Conservation (phyloP, 2,329 filamentous ascomycete genomes). For the Cordyceps farinosa region DNA sequence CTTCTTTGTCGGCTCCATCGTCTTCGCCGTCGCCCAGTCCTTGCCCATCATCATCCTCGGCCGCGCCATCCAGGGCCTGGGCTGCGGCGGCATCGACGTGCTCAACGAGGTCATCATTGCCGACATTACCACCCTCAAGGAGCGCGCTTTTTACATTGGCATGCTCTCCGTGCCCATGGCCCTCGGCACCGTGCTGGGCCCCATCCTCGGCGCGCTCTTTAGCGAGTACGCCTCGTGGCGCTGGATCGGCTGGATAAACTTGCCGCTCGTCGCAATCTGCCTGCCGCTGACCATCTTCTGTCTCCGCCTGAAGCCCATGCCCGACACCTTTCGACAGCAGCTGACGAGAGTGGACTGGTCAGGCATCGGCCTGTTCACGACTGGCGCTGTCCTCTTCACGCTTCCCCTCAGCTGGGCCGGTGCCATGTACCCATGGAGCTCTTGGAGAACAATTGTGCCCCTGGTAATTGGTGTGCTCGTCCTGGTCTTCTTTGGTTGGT, state of each 20-base stretch:
- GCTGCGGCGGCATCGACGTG: slow-evolving; percentile 32
- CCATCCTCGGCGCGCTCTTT: slow-evolving; percentile 28
- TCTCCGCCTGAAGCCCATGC: slow-evolving; percentile 20
- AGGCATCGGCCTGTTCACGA: slow-evolving; percentile 28
- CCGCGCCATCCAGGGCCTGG: slow-evolving; percentile 32
- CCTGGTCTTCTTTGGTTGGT: slow-evolving; percentile 28
- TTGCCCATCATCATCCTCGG: slow-evolving; percentile 31
- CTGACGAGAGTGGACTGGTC: slow-evolving; percentile 34
- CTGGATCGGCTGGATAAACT: slow-evolving; percentile 35
- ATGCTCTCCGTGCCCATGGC: slow-evolving; percentile 26
- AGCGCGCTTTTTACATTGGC: slow-evolving; percentile 29
- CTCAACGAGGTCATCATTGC: slow-evolving; percentile 30
- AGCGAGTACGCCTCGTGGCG: slow-evolving; percentile 26
- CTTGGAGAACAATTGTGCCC: slow-evolving; percentile 32
- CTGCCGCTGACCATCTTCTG: slow-evolving; percentile 25
- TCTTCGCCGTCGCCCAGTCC: slow-evolving; percentile 32
- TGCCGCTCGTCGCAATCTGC: slow-evolving; percentile 27
- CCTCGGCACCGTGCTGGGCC: slow-evolving; percentile 24
- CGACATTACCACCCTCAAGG: slow-evolving; percentile 34
- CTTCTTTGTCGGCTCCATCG: slow-evolving; percentile 39
- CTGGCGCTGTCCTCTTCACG: slow-evolving; percentile 25
- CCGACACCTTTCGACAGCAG: neutral
- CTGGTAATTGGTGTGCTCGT: slow-evolving; percentile 29
- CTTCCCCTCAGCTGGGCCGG: slow-evolving; percentile 35
- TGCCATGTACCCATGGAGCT: slow-evolving; percentile 31